Evolutionary conservation across 164 flowering plant species (phyloP).

Genomic region (Piper longum): DNA sequence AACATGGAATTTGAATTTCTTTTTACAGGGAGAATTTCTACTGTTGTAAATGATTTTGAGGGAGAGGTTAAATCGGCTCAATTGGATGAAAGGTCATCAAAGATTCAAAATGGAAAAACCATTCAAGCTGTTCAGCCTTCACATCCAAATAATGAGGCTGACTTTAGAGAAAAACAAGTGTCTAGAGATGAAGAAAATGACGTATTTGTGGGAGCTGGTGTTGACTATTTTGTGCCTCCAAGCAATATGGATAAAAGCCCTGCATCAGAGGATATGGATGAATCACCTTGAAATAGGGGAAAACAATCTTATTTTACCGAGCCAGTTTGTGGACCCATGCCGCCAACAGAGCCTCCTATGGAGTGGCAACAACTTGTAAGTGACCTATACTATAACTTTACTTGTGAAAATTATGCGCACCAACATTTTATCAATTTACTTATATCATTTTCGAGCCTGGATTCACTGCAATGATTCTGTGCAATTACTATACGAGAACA

Average conservation of each 20-base stretch:
- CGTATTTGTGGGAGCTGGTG: slow-evolving; percentile 87
- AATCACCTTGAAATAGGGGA: slow-evolving; percentile 80
- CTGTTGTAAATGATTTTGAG: slow-evolving; percentile 37
- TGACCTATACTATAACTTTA: background rate
- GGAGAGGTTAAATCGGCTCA: slow-evolving; percentile 48
- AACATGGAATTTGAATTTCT: background rate
- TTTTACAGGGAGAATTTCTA: slow-evolving; percentile 36
- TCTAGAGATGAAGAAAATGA: slow-evolving; percentile 72
- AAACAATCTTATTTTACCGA: slow-evolving; percentile 51
- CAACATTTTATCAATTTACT: background rate
- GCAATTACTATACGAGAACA: too few species aligned
- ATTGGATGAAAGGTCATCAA: slow-evolving; percentile 26
- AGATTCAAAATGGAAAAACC: slow-evolving; percentile 33
- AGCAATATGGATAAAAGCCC: slow-evolving; percentile 78
- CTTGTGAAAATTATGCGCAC: background rate
- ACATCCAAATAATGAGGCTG: slow-evolving; percentile 29
- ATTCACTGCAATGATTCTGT: too few species aligned
- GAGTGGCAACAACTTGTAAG: slow-evolving; percentile 80
- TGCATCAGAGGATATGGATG: slow-evolving; percentile 88
- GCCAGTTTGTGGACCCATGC: slow-evolving; percentile 84
- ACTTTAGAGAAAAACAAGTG: slow-evolving; percentile 38
- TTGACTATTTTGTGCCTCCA: slow-evolving; percentile 57
- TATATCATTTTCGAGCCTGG: too few species aligned
- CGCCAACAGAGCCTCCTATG: slow-evolving; percentile 49
- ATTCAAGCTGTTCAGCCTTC: slow-evolving; percentile 63